A percentile compares a stretch with the other conserved stretches of the same genome.
phyloP scores from a whole-genome alignment of 2,329 filamentous ascomycete genomes.

The Albifimbria verrucaria region DNA sequence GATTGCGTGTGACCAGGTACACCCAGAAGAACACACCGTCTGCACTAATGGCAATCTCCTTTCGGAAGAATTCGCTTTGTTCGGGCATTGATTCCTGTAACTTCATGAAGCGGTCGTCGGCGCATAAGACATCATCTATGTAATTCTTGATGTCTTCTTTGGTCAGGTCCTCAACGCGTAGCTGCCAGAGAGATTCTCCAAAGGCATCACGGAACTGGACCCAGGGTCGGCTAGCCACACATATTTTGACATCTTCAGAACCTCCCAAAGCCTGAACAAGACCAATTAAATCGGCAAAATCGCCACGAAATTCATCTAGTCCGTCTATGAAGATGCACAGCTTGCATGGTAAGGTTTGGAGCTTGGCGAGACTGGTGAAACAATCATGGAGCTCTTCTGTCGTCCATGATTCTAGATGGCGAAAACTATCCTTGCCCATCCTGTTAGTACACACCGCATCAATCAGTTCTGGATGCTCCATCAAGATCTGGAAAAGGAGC shows the following conservation, averaged over 20 bases:
- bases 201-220: constrained; percentile 16
- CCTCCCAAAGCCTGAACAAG: constrained; percentile 6
- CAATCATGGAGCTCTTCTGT: neutral
- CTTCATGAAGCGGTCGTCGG: neutral
- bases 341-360: neutral
- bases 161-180: constrained; percentile 5
- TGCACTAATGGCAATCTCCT: neutral
- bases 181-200: neutral
- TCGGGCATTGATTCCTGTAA: neutral
- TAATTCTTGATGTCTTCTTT: constrained; percentile 5
- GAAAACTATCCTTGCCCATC: neutral
- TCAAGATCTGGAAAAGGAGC: constrained; percentile 4
- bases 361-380: neutral
- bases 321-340: constrained; percentile 22
- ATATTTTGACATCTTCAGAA: constrained; percentile 19
- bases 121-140: neutral
- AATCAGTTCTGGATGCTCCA: neutral
- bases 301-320: constrained; percentile 17
- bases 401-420: constrained; percentile 2
- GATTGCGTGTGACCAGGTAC: neutral
- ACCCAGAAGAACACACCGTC: constrained; percentile 1
- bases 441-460: neutral
- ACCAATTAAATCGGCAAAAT: constrained; percentile 5
- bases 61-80: neutral
- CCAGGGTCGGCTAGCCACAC: constrained; percentile 27